Evolutionary conservation across 225 moss, liverwort and hornwort species (phyloP).

Genomic region (Rhytidiadelphus loreus): DNA sequence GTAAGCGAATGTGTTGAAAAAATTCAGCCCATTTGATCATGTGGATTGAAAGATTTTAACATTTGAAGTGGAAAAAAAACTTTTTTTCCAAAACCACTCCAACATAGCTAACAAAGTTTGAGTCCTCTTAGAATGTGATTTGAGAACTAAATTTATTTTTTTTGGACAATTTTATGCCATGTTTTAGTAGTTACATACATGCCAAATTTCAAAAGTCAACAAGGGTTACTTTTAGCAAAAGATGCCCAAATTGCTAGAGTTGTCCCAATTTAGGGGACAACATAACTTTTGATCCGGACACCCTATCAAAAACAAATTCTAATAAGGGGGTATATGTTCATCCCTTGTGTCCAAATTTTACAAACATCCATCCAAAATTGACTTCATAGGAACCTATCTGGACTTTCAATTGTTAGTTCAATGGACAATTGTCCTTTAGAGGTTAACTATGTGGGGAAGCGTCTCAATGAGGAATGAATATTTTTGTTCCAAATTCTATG

Average conservation of each 20-base stretch:
- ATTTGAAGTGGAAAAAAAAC: neutral
- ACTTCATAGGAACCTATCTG: rapidly evolving
- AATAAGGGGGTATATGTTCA: rapidly evolving
- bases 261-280: neutral
- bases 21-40: neutral
- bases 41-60: neutral
- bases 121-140: neutral
- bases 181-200: no score
- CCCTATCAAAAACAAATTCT: neutral
- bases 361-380: neutral
- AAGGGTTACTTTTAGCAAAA: neutral
- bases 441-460: rapidly evolving
- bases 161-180: neutral
- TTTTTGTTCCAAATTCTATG: neutral
- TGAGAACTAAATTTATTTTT: neutral
- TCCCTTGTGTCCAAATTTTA: neutral
- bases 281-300: rapidly evolving
- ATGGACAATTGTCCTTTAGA: neutral
- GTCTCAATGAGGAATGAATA: neutral
- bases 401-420: neutral
- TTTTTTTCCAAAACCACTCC: rapidly evolving
- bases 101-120: neutral
- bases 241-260: neutral
- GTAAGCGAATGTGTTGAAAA: neutral
- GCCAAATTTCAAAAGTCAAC: neutral